phyloP scores from a whole-genome alignment of 2,329 filamentous ascomycete genomes.

The Trichoderma cornu-damae region DNA sequence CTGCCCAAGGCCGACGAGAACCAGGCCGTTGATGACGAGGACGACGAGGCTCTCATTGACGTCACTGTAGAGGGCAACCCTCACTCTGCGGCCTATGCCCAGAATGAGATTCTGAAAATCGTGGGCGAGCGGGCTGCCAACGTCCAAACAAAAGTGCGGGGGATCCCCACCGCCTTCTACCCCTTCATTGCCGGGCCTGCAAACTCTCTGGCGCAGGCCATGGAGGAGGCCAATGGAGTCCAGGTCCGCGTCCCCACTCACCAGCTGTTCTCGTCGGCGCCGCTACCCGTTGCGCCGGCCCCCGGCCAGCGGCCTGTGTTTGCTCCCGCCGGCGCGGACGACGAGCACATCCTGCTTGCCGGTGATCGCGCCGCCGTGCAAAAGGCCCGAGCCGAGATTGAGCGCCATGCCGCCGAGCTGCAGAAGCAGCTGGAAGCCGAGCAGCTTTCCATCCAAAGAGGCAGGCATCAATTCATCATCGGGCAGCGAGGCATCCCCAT shows the following conservation, averaged over 20 bases:
- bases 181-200: slow-evolving; percentile 85
- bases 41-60: slow-evolving; percentile 79
- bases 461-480: slow-evolving; percentile 91
- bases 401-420: slow-evolving; percentile 71
- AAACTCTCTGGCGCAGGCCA: slow-evolving; percentile 59
- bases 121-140: slow-evolving; percentile 80
- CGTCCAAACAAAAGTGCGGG: slow-evolving; percentile 73
- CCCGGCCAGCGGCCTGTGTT: slow-evolving; percentile 66
- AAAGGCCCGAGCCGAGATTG: slow-evolving; percentile 72
- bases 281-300: slow-evolving; percentile 57
- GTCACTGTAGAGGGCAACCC: slow-evolving; percentile 89
- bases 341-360: slow-evolving; percentile 76
- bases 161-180: slow-evolving; percentile 87
- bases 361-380: slow-evolving; percentile 82
- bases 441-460: slow-evolving; percentile 75
- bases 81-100: slow-evolving; percentile 77
- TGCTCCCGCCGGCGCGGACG: slow-evolving; percentile 57
- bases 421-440: slow-evolving; percentile 70
- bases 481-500: slow-evolving; percentile 74
- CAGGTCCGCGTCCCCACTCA: slow-evolving; percentile 80
- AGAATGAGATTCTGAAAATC: slow-evolving; percentile 78
- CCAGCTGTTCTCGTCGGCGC: slow-evolving; percentile 66
- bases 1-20: slow-evolving; percentile 74
- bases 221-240: slow-evolving; percentile 74
- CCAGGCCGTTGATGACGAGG: slow-evolving; percentile 51